Evolutionary conservation across 1,284 basidiomycete genomes (phyloP).

Genomic region (Cronartium quercuum): DNA sequence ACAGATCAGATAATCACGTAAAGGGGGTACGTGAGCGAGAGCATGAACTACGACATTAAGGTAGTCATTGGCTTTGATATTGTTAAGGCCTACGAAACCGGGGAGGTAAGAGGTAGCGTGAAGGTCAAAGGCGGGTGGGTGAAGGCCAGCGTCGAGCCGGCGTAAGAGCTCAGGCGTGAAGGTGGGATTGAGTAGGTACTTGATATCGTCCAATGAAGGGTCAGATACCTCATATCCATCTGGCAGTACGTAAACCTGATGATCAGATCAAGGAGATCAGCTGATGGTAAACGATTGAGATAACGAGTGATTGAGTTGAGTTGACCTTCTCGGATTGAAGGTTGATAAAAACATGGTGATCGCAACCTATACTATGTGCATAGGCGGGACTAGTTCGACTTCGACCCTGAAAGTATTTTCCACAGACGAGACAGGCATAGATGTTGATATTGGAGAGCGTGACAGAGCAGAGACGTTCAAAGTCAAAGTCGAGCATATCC

Average conservation of each 20-base stretch:
- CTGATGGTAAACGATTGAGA: constrained; percentile 32
- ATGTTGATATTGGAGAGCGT: constrained; percentile 93
- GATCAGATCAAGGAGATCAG: background rate
- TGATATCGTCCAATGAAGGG: constrained; percentile 88
- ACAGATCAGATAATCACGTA: constrained; percentile 69
- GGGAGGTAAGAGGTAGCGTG: constrained; percentile 73
- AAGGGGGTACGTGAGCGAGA: constrained; percentile 78
- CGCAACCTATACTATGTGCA: constrained; percentile 92
- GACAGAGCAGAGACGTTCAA: constrained; percentile 97
- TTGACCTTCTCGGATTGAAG: constrained; percentile 79
- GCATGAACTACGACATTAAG: constrained; percentile 95
- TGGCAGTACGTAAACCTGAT: constrained; percentile 90
- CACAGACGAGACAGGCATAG: constrained; percentile 95
- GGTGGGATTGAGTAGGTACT: constrained; percentile 77
- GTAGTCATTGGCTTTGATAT: constrained; percentile 94
- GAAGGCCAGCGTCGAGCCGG: constrained; percentile 52
- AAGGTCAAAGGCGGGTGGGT: constrained; percentile 67
- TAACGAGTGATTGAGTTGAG: constrained; percentile 15
- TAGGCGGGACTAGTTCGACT: constrained; percentile 90
- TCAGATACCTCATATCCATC: constrained; percentile 94
- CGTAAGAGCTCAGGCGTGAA: constrained; percentile 63
- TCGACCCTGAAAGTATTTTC: constrained; percentile 97
- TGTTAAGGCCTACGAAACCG: constrained; percentile 93
- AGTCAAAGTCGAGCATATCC: constrained; percentile 84
- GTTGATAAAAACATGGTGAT: constrained; percentile 97